Evolutionary conservation across 2,329 filamentous ascomycete genomes (phyloP).

Genomic region (Aureobasidium sp.): DNA sequence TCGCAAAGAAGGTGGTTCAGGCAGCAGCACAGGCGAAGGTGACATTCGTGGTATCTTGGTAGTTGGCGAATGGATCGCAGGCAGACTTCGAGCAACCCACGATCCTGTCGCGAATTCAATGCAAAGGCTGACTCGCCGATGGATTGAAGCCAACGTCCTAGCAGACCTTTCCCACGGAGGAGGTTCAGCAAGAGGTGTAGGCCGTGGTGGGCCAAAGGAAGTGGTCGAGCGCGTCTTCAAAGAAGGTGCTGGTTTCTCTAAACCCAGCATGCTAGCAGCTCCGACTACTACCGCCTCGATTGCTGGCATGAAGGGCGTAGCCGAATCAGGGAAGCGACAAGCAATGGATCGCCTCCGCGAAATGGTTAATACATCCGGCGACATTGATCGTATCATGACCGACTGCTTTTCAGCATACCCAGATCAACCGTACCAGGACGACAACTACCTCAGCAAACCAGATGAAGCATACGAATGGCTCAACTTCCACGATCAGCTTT

Average conservation of each 20-base stretch:
- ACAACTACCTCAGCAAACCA: conserved; percentile 83
- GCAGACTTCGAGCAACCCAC: conserved; percentile 49
- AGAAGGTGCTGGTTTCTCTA: conserved; percentile 71
- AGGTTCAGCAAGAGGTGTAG: conserved; percentile 63
- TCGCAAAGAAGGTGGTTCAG: conserved; percentile 53
- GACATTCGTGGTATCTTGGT: conserved; percentile 81
- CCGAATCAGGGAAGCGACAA: conserved; percentile 64
- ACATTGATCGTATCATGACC: conserved; percentile 69
- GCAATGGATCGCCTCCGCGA: conserved; percentile 65
- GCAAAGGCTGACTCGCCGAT: conserved; percentile 59
- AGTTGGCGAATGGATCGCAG: conserved; percentile 78
- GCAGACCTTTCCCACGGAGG: conserved; percentile 63
- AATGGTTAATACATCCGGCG: conserved; percentile 73
- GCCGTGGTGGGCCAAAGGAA: conserved; percentile 64
- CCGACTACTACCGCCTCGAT: conserved; percentile 20
- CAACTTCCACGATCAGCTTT: conserved; percentile 81
- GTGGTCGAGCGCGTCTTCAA: conserved; percentile 73
- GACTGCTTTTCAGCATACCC: conserved; percentile 86
- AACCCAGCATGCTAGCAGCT: conserved; percentile 41
- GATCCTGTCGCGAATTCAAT: conserved; percentile 23
- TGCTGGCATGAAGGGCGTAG: conserved; percentile 51
- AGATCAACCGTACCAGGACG: conserved; percentile 83
- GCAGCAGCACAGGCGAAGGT: conserved; percentile 57
- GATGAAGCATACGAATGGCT: conserved; percentile 88
- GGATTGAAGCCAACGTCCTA: conserved; percentile 68